Evolutionary conservation across 768 basidiomycete genomes (phyloP), one percentile per base, ranked within the genome.

Genomic region (Russula brevipes): DNA sequence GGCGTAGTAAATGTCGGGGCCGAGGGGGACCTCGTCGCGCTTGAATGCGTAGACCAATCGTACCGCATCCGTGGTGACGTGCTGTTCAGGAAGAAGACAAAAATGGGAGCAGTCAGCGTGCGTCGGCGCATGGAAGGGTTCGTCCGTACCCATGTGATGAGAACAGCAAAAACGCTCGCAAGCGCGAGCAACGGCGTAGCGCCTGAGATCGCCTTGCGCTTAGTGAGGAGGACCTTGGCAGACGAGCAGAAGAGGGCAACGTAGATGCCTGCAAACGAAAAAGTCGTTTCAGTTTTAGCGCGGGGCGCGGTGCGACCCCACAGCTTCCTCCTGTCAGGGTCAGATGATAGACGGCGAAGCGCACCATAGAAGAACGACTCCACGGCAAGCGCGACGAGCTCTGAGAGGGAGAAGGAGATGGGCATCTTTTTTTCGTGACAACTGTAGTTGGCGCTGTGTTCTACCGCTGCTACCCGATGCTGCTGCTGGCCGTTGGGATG

Each of bases 31-130:
- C 61, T 56, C 45, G 44, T 67, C 56, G 16, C 36, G 12, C 35
- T 70, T 72, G 63, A 73, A 72, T 3, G 72, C 70, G 5, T 66
- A 61, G 49, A 73, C 66, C 7, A 64, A 38, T 39, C 72, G 72
- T 17, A 70, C 54, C 11, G 65, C 57, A n/a, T 73, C 72, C 42
- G 71, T 65, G 35, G 65, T 12, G 31, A 73, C 39, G 39, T 73
- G 72, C 72, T 73, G 47, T 30, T 24, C 47, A 16, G 51, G 12
- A 4, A 38, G 14, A n/a, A n/a, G 10, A 19, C 8, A 35, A 10
- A 7, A 14, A 19, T 3, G 3, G 12, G 11, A 17, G 12, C 6
- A 5, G 3, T 5, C 3, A 17, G 41, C 38, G 16, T 59, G 53
- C 62, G 39, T n/a, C 30, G n/a, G 1, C n/a, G 11, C 2, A 12